These are phyloP conservation scores for Mollisiaceae sp. DNA, from an alignment of 2,329 filamentous ascomycete genomes.

Conservation along the genomic window DNA sequence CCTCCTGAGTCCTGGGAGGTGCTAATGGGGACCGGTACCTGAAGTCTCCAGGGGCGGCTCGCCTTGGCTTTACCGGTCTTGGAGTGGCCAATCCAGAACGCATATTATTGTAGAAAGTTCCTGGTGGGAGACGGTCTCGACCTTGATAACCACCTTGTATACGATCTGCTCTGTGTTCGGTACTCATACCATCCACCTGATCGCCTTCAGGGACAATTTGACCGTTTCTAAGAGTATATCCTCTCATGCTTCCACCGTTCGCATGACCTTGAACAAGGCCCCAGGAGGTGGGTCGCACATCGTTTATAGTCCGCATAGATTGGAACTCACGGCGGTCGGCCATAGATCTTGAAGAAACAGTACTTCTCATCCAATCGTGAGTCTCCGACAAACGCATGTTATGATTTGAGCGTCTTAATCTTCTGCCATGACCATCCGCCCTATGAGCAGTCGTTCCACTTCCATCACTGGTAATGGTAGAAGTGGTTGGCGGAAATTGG, in stretches of 20 bases:
- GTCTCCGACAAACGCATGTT: background rate
- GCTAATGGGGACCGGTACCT: constrained; percentile 40
- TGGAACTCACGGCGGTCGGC: no score
- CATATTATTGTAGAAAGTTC: constrained; percentile 18
- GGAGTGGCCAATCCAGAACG: constrained; percentile 32
- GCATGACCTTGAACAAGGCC: background rate
- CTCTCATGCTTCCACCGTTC: background rate
- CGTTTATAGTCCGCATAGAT: background rate
- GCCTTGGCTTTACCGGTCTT: constrained; percentile 23
- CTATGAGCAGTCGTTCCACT: background rate
- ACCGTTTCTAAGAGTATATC: background rate
- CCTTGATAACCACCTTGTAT: constrained; percentile 17
- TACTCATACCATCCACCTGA: background rate
- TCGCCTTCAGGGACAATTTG: background rate
- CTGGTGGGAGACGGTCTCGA: constrained; percentile 12
- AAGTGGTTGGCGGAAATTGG: constrained; percentile 4
- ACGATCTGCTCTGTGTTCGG: constrained; percentile 9
- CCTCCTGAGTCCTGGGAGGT: constrained; percentile 35
- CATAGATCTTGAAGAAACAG: background rate
- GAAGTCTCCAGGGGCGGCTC: constrained; percentile 21
- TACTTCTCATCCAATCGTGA: background rate
- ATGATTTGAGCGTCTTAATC: background rate
- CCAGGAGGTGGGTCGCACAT: background rate
- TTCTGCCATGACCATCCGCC: background rate
- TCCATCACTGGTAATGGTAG: constrained; percentile 2